Conservation (phyloP, 2,329 filamentous ascomycete genomes). For the Aspergillus sergii region DNA sequence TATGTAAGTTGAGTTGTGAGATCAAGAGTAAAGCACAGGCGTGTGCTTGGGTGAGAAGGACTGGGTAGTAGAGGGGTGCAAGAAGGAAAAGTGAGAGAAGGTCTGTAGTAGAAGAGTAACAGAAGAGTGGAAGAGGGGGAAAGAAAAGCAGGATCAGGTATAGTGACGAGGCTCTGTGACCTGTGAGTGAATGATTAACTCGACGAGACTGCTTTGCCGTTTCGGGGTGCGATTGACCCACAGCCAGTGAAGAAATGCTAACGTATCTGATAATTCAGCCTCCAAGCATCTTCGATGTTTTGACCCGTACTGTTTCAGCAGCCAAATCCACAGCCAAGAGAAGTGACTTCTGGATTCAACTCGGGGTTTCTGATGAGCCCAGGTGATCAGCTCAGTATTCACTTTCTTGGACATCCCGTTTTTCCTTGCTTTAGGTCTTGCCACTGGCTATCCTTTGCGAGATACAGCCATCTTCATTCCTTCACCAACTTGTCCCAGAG, state of each 20-base stretch:
- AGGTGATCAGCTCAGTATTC: background rate
- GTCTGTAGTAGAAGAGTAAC: background rate
- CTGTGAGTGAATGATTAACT: background rate
- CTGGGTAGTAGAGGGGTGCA: background rate
- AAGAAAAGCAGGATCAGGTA: background rate
- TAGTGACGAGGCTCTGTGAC: background rate
- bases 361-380: background rate
- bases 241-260: background rate
- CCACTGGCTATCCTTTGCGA: background rate
- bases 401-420: background rate
- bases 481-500: background rate
- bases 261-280: background rate
- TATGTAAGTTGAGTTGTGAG: background rate
- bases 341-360: background rate
- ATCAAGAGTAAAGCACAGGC: background rate
- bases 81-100: conserved; percentile 1
- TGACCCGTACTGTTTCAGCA: background rate
- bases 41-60: background rate
- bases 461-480: background rate
- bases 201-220: background rate
- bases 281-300: background rate
- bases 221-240: too few species aligned
- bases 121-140: background rate
- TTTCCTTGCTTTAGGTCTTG: background rate
- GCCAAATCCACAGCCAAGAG: background rate